Evolutionary conservation across 2,329 filamentous ascomycete genomes (phyloP).

Genomic region (Aspergillus sp.): DNA sequence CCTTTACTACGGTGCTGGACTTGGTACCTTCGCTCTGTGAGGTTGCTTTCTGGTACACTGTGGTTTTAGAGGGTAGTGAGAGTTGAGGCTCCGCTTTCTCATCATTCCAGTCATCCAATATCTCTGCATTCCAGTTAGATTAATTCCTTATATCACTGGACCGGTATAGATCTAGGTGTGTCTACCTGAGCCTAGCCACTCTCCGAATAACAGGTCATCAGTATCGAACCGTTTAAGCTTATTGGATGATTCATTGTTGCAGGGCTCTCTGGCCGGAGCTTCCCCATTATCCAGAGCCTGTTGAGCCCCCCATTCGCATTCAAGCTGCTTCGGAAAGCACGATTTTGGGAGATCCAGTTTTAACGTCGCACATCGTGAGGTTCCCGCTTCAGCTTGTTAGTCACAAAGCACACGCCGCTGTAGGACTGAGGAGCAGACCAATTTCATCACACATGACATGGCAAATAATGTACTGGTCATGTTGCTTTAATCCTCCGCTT

Average conservation of each 20-base stretch:
- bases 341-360: slow-evolving; percentile 50
- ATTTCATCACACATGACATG: slow-evolving; percentile 84
- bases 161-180: not conserved
- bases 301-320: not conserved
- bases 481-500: slow-evolving; percentile 54
- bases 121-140: not conserved
- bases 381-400: slow-evolving; percentile 51
- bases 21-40: slow-evolving; percentile 7
- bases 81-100: not conserved
- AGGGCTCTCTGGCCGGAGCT: not conserved
- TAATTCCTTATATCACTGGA: not conserved
- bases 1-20: slow-evolving; percentile 11
- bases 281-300: not conserved
- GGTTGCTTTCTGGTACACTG: slow-evolving; percentile 3
- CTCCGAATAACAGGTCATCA: slow-evolving; percentile 53
- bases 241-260: slow-evolving; percentile 17
- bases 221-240: slow-evolving; percentile 54
- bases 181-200: slow-evolving; percentile 48
- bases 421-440: slow-evolving; percentile 44
- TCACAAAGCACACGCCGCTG: not conserved
- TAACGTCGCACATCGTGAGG: slow-evolving; percentile 54
- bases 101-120: not conserved
- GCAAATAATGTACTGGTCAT: slow-evolving; percentile 62
- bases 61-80: not conserved
- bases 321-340: slow-evolving; percentile 39